Base-by-base conservation (phyloP, 2,329 filamentous ascomycete species). In the Fusarium burgessii region DNA sequence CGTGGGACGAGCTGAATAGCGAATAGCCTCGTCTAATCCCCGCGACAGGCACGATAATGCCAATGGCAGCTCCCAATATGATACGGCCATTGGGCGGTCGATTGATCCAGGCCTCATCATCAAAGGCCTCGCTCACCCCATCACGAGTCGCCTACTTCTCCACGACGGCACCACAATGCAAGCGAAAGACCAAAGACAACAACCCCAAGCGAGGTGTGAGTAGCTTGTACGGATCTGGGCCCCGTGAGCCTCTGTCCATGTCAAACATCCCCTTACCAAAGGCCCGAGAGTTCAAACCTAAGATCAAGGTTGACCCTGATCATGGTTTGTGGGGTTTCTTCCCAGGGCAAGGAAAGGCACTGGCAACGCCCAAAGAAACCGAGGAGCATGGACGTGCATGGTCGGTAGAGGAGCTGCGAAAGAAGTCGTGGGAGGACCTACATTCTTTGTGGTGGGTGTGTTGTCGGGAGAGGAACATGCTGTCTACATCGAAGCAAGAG, bases 291-390 rank as follows among this genome's bases (percentile, higher is more conserved):
- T 86, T 86, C 66, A 86, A 89, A 77, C 88, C 89, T 58, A 80
- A 84, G 49, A 80, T 92, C 35, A 79, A 88, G 69, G 87, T 86
- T 43, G 91, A 94, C 78, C 86, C 89, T 32, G 83, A 95, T 72
- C 96, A 99, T 82, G 95, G 94, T 33, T 90, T 99, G 14, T 98
- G 93, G 92, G 91, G 89, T 2, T 99, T 99, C 83, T 98, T 99
- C 82, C 90, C 91, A 76, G 86, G 86, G 68, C 87, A 91, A 71
- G 88, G 89, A 71, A 88, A 90, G 77, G 82, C 91, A n/a, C 80
- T 97, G 76, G 87, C 87, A 74, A 90, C 90, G 11, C 94, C 95
- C 8, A 86, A 89, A 38, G 90, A 95, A 73, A 90, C 92, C 60
- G 79, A 85, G 52, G 84, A 88, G 70, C 91, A 96, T 80, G 96